Evolutionary conservation across 305 asterid genomes (phyloP).

Genomic region (Solanum hybrid): DNA sequence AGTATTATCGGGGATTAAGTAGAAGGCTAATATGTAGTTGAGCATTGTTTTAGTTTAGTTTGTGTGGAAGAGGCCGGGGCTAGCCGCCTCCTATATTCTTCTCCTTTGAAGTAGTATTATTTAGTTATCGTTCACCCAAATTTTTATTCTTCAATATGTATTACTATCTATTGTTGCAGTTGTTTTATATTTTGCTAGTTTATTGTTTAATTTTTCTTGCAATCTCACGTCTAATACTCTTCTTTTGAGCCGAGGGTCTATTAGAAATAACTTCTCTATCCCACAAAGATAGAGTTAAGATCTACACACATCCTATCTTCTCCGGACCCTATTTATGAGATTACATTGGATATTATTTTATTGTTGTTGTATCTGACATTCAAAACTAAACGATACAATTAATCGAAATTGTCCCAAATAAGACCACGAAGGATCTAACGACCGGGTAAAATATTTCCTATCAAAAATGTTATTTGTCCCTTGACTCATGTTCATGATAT

Average conservation of each 20-base stretch:
- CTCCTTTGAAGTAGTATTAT: neutral
- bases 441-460: neutral
- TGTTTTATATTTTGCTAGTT: neutral
- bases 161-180: neutral
- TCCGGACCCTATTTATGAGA: neutral
- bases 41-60: neutral
- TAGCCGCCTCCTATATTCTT: neutral
- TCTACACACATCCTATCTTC: neutral
- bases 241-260: neutral
- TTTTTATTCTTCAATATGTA: neutral
- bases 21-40: neutral
- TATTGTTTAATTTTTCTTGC: neutral
- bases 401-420: neutral
- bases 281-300: neutral
- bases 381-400: neutral
- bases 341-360: neutral
- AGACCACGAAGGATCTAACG: neutral
- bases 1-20: neutral
- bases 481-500: neutral
- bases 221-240: neutral
- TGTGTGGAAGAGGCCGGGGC: neutral
- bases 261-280: neutral
- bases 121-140: neutral
- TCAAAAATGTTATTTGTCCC: neutral
- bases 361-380: neutral